phyloP scores from a whole-genome alignment of 2,329 filamentous ascomycete genomes.

The Gliomastix tumulicola region DNA sequence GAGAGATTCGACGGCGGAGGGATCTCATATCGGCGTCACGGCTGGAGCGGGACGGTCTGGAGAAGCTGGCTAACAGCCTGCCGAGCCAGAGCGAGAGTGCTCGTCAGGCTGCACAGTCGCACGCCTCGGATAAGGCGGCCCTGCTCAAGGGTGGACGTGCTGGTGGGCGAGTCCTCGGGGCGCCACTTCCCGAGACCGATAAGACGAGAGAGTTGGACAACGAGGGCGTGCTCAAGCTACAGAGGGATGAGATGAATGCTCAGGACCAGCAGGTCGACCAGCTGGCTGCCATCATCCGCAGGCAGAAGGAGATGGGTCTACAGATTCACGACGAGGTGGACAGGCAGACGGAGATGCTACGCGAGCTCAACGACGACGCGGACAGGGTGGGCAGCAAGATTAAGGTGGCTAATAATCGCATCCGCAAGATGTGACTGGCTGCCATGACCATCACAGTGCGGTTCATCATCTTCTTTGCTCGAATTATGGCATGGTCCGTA shows the following conservation, averaged over 20 bases:
- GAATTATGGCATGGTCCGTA: slow-evolving; percentile 20
- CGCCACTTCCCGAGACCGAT: slow-evolving; percentile 66
- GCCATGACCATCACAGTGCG: slow-evolving; percentile 9
- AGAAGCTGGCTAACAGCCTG: slow-evolving; percentile 59
- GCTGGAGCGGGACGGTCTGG: slow-evolving; percentile 70
- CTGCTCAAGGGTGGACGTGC: slow-evolving; percentile 31
- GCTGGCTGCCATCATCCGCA: slow-evolving; percentile 60
- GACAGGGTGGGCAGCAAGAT: slow-evolving; percentile 63
- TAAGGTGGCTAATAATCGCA: slow-evolving; percentile 65
- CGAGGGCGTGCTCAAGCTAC: slow-evolving; percentile 63
- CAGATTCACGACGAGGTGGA: slow-evolving; percentile 69
- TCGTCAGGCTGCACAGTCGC: slow-evolving; percentile 35
- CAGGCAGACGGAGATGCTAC: slow-evolving; percentile 64
- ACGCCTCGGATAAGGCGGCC: slow-evolving; percentile 39
- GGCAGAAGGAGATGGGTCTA: slow-evolving; percentile 72
- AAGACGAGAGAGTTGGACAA: slow-evolving; percentile 74
- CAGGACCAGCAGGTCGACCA: slow-evolving; percentile 69
- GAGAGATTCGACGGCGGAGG: slow-evolving; percentile 63
- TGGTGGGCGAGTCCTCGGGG: slow-evolving; percentile 63
- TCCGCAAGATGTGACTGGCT: slow-evolving; percentile 53
- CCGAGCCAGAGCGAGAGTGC: slow-evolving; percentile 16
- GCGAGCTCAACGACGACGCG: slow-evolving; percentile 58
- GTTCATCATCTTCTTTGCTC: slow-evolving; percentile 16
- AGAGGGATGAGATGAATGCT: slow-evolving; percentile 65
- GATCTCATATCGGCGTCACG: slow-evolving; percentile 64